A percentile compares a stretch with the other conserved stretches of the same genome.
These are phyloP conservation scores for Globisporangium paroecandrum DNA, from an alignment of 352 stramenopile species.

Conservation along the genomic window DNA sequence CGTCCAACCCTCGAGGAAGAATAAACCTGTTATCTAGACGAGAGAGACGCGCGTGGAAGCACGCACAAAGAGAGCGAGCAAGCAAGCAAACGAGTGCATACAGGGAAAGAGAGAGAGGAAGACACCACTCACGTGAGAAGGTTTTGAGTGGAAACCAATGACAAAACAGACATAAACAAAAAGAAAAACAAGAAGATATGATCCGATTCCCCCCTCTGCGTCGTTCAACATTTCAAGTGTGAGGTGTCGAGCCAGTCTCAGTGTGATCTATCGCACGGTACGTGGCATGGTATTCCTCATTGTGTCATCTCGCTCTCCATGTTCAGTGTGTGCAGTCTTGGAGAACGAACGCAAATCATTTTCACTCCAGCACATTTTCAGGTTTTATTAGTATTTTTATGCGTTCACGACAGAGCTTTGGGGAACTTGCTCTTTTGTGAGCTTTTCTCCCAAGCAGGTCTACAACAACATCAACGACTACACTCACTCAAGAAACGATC, in stretches of 20 bases:
- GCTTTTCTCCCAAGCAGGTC: not conserved
- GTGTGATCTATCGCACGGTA: no score
- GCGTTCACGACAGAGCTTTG: not conserved
- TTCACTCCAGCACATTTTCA: not conserved
- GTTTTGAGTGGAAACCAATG: conserved; percentile 3
- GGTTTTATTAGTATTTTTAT: not conserved
- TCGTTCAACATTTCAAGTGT: not conserved
- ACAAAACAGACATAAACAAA: conserved; percentile 6
- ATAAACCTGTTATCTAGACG: conserved; percentile 18
- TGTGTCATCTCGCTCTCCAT: no score
- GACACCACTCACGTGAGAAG: conserved; percentile 1
- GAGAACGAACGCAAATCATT: not conserved
- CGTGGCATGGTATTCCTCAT: no score
- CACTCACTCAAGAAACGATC: not conserved
- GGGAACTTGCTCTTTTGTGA: not conserved
- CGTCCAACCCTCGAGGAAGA: conserved; percentile 70
- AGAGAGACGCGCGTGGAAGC: not conserved
- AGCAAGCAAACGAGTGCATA: not conserved
- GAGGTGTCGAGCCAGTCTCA: not conserved
- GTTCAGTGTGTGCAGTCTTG: no score
- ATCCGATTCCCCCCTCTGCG: not conserved
- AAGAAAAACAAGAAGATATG: conserved; percentile 8
- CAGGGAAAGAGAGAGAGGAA: not conserved
- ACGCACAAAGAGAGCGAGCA: not conserved
- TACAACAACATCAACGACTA: conserved; percentile 1